Evolutionary conservation across 2,329 filamentous ascomycete genomes (phyloP).

Genomic region (Lizonia empirigonia): DNA sequence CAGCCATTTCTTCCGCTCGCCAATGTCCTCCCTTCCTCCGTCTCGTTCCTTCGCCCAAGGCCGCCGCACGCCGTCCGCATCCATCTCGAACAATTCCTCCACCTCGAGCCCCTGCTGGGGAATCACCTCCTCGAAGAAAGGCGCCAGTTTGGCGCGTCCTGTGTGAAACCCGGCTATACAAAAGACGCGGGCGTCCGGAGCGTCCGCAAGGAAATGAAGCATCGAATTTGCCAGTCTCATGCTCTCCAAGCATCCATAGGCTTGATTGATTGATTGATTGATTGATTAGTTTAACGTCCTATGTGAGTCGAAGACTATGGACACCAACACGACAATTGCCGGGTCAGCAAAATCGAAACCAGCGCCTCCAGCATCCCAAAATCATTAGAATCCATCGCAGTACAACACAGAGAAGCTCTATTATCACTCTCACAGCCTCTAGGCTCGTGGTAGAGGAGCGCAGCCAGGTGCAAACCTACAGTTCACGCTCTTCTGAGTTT

Average conservation of each 20-base stretch:
- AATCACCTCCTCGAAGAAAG: constrained; percentile 66
- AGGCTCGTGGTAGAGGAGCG: no score
- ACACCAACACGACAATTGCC: no score
- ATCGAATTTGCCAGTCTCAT: constrained; percentile 69
- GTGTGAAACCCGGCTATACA: constrained; percentile 77
- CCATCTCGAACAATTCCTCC: constrained; percentile 71
- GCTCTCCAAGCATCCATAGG: constrained; percentile 76
- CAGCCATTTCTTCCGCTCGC: constrained; percentile 72
- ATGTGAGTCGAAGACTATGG: no score
- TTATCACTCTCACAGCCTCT: no score
- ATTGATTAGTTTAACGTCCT: no score
- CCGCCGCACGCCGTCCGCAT: constrained; percentile 67
- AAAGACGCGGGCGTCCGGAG: constrained; percentile 59
- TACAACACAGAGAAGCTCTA: no score
- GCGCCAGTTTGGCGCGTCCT: constrained; percentile 67
- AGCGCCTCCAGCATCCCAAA: no score
- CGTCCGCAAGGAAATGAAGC: constrained; percentile 62
- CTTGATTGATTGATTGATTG: no score
- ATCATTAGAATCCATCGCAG: no score
- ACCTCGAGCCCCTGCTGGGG: constrained; percentile 58
- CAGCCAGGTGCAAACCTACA: no score
- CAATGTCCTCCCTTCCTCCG: constrained; percentile 65
- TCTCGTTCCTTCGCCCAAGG: constrained; percentile 62
- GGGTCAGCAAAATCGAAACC: no score
- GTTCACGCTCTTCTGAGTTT: no score